Conservation (phyloP, 257 asterid genomes). For the Scutellaria baicalensis region DNA sequence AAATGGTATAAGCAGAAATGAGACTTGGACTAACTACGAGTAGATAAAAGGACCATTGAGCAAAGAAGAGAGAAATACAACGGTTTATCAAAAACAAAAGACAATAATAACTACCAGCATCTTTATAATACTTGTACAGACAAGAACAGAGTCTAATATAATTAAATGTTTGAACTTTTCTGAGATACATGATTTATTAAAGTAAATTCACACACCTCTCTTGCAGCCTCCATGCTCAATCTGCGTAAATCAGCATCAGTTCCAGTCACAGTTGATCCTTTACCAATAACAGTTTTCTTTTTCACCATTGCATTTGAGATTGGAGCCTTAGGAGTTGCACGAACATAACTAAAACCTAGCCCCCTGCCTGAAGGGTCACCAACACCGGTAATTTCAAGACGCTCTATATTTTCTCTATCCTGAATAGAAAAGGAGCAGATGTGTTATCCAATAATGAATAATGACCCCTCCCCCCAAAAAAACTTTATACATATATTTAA, state of each 20-base stretch:
- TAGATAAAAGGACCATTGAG: background rate
- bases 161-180: background rate
- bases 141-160: background rate
- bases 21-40: background rate
- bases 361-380: constrained; percentile 99
- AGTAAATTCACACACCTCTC: constrained; percentile 59
- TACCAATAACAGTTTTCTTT: constrained; percentile 74
- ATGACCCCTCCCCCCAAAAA: background rate
- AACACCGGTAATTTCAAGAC: constrained; percentile 93
- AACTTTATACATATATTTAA: background rate
- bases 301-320: constrained; percentile 62
- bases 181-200: background rate
- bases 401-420: constrained; percentile 97
- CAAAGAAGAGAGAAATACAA: background rate
- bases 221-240: constrained; percentile 99
- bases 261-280: constrained; percentile 96
- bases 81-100: background rate
- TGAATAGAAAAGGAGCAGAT: constrained; percentile 26
- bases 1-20: background rate
- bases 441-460: constrained; percentile 5
- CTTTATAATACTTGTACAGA: background rate
- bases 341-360: constrained; percentile 96
- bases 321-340: constrained; percentile 86
- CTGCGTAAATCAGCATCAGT: constrained; percentile 99
- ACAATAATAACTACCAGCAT: background rate